phyloP scores from a whole-genome alignment of 225 moss, liverwort and hornwort species.

The Rhytidiadelphus loreus region DNA sequence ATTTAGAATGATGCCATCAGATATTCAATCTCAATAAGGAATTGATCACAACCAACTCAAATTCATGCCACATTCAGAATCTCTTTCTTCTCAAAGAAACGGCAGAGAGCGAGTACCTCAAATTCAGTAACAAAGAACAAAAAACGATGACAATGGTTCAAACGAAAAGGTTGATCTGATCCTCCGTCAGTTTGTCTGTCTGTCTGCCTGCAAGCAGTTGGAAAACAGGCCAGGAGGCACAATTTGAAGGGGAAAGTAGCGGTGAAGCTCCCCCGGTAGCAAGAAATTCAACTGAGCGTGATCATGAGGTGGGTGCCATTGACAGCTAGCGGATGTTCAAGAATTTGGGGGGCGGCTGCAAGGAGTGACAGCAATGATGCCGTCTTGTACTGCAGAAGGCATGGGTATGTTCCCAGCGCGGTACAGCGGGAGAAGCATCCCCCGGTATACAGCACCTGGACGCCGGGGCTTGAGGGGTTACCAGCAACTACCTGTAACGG shows the following conservation, averaged over 20 bases:
- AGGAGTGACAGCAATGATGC: background rate
- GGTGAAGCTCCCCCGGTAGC: background rate
- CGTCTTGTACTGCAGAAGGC: background rate
- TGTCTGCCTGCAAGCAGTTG: background rate
- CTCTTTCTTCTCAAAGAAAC: background rate
- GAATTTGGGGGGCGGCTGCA: background rate
- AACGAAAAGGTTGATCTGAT: background rate
- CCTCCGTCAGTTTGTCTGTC: background rate
- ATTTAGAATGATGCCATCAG: background rate
- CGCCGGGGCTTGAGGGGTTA: background rate
- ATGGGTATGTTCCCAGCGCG: background rate
- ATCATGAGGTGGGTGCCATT: background rate
- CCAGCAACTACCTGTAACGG: conserved; percentile 2
- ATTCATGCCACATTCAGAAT: background rate
- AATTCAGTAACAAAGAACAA: background rate
- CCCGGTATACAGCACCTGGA: background rate
- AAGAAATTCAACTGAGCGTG: background rate
- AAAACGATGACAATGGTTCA: background rate
- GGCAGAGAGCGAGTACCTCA: background rate
- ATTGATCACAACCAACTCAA: background rate
- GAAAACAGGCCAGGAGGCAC: background rate
- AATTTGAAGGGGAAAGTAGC: background rate
- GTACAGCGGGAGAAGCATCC: background rate
- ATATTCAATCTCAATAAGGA: background rate
- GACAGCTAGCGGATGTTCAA: background rate